Evolutionary conservation across 176 grass and related monocot genomes (phyloP).

Genomic region (Zea luxurians): DNA sequence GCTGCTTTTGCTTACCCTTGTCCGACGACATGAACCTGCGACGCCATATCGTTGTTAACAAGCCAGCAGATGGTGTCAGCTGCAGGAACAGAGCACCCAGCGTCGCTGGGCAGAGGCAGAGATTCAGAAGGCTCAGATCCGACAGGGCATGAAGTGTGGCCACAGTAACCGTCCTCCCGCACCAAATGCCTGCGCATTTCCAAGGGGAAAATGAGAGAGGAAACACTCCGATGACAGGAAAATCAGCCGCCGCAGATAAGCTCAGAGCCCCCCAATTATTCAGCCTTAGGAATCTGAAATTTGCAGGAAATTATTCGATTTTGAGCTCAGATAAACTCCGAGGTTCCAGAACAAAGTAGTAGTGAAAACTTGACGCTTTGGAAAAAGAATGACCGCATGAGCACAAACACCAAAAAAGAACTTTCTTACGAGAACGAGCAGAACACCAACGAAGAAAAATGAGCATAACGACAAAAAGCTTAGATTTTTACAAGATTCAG

Average conservation of each 20-base stretch:
- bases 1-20: constrained; percentile 52
- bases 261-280: too few species aligned
- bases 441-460: background rate
- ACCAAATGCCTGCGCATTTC: constrained; percentile 68
- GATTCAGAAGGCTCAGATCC: constrained; percentile 55
- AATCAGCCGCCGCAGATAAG: too few species aligned
- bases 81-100: constrained; percentile 41
- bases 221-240: background rate
- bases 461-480: constrained; percentile 2
- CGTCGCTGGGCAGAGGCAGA: constrained; percentile 7
- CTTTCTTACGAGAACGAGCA: background rate
- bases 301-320: constrained; percentile 1
- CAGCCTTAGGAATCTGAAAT: background rate
- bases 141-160: constrained; percentile 53
- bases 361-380: background rate
- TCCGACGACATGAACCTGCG: constrained; percentile 67
- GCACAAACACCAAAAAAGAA: background rate
- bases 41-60: constrained; percentile 64
- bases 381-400: background rate
- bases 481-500: constrained; percentile 18
- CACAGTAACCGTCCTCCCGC: constrained; percentile 82
- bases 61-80: constrained; percentile 50
- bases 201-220: background rate
- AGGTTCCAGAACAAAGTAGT: background rate
- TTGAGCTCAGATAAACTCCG: background rate